Base-by-base conservation (phyloP, 163 green algal species). In the Prototheca cutis region DNA sequence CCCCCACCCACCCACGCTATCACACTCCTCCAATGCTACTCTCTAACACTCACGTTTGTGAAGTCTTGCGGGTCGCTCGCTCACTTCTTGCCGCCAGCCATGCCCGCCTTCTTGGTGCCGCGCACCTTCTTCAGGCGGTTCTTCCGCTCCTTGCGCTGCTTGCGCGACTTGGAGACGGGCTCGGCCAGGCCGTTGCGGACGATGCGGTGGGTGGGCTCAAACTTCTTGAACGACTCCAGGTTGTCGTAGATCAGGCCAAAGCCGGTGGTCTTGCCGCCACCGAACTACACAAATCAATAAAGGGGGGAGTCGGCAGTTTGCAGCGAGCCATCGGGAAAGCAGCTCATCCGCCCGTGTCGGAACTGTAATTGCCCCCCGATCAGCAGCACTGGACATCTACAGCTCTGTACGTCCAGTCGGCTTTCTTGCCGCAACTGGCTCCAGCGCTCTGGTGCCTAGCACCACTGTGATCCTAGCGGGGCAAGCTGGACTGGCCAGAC, bases 121-220 rank as follows among this genome's bases (percentile, higher is more conserved):
- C 93, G 85, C 48, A 97, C 63, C 80, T 94, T 95, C 80, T 89
- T 93, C 53, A 81, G 73, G 48, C 93, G 81, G 86, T 98, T 98
- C 78, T 96, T 97, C 40, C 90, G 70, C 84, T 99, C 93, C 90
- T 99, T 99, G 71, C 94, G 94, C 82, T 98, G 90, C 87, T 99
- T 99, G 48, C 93, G 78, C 21, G 84, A 94, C 83, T 87, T 90
- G 53, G 88, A 72, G 29, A 90, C 70, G 10, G 54, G 82, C 72
- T 85, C 84, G 33, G 75, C 78, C 68, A 98, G 77, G n/a, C 87
- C 89, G 75, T 94, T 92, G 80, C 88, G 76, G 66, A 96, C 75
- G 33, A 96, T 74, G 48, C 93, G 79, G 86, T 98, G 90, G 75
- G 95, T 96, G 63, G 91, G 93, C 87, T 99, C 93, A 70, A 96